Evolutionary conservation across 768 basidiomycete species (phyloP), one percentile per base, ranked within the genome.

Genomic region (Mycena haematopus): DNA sequence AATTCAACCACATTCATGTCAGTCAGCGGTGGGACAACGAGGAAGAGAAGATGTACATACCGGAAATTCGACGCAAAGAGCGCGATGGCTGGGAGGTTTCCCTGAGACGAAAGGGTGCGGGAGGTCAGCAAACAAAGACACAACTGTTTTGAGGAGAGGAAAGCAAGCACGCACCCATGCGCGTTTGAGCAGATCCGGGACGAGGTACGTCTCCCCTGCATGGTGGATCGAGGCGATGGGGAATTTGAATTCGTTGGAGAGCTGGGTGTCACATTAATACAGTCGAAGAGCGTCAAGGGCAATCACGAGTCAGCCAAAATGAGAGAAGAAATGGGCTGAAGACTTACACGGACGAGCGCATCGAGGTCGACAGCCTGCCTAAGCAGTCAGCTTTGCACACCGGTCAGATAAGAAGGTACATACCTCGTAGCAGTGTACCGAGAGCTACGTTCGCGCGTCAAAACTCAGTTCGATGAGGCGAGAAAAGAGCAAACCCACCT

Each of bases 221-320:
- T 93, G 91, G 68, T 92, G 91, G 74, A 92, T 85, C 0, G 88
- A 87, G 0, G 90, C 84, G 38, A 92, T 77, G 0, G 87, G 84
- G 75, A 91, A 91, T 63, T 91, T 78, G 78, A 93, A 94, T 65
- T 94, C 92, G 73, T 93, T 91, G 11, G 90, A 85, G 3, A 93
- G 78, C 81, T 91, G 58, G 9, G 29, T 31, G 6, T 31, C 9
- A 5, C 9, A 9, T 46, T 17, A 6, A 31, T 36, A 36, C 36
- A 36, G 31, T 6, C 6, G 11, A 33, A 33, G 31, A 33, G 11
- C 3, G 22, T 5, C 2, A 5, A 44, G 17, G 0, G 14, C n/a
- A 33, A 7, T n/a, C n/a, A n/a, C n/a, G n/a, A 19, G n/a, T 53
- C 25, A 21, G n/a, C n/a, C n/a, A n/a, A n/a, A n/a, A 13, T n/a